A percentile compares a stretch with the other conserved stretches of the same genome.
Conservation (phyloP, 2,329 filamentous ascomycete species). For the Blastomyces silverae region DNA sequence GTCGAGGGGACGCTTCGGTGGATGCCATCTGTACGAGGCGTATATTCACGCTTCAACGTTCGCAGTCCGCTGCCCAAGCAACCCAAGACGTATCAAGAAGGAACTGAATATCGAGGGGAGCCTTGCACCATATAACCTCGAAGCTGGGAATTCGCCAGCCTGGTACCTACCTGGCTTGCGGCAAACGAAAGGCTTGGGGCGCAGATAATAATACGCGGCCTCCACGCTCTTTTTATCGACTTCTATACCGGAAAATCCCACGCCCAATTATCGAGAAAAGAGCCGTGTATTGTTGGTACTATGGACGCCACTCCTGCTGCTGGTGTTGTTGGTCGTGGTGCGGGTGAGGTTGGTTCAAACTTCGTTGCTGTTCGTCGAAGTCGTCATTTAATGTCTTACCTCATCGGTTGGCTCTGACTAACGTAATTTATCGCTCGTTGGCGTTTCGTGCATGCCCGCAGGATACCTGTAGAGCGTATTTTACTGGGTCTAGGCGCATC, state of each 20-base stretch:
- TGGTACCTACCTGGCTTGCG: background rate
- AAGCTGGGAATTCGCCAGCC: background rate
- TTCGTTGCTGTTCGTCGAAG: background rate
- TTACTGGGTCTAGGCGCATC: too few relatives aligned
- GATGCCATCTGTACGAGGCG: constrained; percentile 31
- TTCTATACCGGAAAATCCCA: background rate
- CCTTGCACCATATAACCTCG: background rate
- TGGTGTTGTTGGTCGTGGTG: background rate
- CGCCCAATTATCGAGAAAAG: background rate
- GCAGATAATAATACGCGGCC: background rate
- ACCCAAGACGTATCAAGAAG: background rate
- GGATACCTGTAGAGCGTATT: too few relatives aligned
- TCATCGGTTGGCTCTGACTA: background rate
- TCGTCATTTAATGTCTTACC: constrained; percentile 2
- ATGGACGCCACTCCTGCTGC: background rate
- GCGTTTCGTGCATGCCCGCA: background rate
- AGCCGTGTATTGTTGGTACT: background rate
- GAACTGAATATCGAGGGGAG: background rate
- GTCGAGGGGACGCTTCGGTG: constrained; percentile 35
- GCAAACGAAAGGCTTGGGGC: background rate
- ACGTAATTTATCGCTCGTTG: constrained; percentile 1
- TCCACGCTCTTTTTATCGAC: background rate
- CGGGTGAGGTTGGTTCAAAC: background rate
- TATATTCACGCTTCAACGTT: background rate
- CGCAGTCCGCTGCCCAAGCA: background rate